phyloP scores from a whole-genome alignment of 805 yeast genomes.

The Maudiozyma pseudohumilis region DNA sequence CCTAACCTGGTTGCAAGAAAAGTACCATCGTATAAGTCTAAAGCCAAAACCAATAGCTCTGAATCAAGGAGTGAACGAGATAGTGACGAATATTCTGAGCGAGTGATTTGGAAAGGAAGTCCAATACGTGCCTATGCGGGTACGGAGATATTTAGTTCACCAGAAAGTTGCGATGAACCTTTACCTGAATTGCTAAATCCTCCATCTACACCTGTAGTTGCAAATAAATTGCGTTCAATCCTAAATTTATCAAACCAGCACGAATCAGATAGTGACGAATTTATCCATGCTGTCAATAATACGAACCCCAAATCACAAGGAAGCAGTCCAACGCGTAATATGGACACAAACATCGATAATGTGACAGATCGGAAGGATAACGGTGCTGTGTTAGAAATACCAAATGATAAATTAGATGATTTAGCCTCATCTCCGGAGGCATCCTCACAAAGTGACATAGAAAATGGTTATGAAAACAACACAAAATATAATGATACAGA shows the following conservation, averaged over 20 bases:
- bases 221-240: conserved; percentile 18
- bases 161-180: conserved; percentile 5
- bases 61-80: conserved; percentile 1
- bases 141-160: conserved; percentile 8
- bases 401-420: too few species aligned
- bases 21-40: conserved; percentile 1
- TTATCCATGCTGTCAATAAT: too few species aligned
- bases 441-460: too few species aligned
- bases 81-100: conserved; percentile 16
- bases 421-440: too few species aligned
- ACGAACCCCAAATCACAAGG: too few species aligned
- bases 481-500: too few species aligned
- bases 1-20: not conserved
- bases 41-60: not conserved
- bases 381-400: too few species aligned
- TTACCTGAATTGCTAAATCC: conserved; percentile 12
- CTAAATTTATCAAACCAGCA: conserved; percentile 20
- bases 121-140: conserved; percentile 14
- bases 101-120: conserved; percentile 27
- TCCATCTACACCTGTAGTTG: conserved; percentile 26
- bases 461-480: too few species aligned
- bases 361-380: too few species aligned
- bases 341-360: too few species aligned
- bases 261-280: conserved; percentile 5
- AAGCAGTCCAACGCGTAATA: too few species aligned